phyloP scores from a whole-genome alignment of 768 basidiomycete genomes.

The Russula abietina region DNA sequence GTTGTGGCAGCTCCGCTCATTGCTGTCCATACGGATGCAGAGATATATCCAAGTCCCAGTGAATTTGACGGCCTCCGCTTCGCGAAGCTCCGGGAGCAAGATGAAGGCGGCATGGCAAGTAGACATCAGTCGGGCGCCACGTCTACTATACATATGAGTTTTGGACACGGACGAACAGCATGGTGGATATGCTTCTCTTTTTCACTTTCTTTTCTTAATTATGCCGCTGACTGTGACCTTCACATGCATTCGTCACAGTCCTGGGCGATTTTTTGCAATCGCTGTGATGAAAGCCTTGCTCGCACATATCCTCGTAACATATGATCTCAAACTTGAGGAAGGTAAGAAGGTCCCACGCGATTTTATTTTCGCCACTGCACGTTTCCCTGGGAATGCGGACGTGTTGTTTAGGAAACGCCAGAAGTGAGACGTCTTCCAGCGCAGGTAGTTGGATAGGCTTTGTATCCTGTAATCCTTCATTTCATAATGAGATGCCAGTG shows the following conservation, averaged over 20 bases:
- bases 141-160: conserved; percentile 19
- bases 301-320: conserved; percentile 31
- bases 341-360: conserved; percentile 12
- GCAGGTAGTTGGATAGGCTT: not conserved
- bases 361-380: not conserved
- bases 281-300: conserved; percentile 34
- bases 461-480: not conserved
- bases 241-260: conserved; percentile 22
- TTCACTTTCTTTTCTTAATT: too few relatives aligned
- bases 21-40: conserved; percentile 32
- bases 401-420: conserved; percentile 7
- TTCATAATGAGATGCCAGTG: not conserved
- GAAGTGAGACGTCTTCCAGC: not conserved
- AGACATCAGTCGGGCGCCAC: conserved; percentile 17
- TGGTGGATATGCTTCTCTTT: conserved; percentile 24
- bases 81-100: conserved; percentile 15
- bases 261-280: conserved; percentile 35
- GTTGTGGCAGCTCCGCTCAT: conserved; percentile 31
- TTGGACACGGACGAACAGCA: conserved; percentile 25
- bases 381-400: not conserved
- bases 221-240: not conserved
- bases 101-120: not conserved
- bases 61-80: conserved; percentile 43
- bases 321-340: conserved; percentile 31
- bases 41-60: conserved; percentile 33